Base-by-base conservation (phyloP, 768 basidiomycete species). In the Rhizopogon vinicolor region DNA sequence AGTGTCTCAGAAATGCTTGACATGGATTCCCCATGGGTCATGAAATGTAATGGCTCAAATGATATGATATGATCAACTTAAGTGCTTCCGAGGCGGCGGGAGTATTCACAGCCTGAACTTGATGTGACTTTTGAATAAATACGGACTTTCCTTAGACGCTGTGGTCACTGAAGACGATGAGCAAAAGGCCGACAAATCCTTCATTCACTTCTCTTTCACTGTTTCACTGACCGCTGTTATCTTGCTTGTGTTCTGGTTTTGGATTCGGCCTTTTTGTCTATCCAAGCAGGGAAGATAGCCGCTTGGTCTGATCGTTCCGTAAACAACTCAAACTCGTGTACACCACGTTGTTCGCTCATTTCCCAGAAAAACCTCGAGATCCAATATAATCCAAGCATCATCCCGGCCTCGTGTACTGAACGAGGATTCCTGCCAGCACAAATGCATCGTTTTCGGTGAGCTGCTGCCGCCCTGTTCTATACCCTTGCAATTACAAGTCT, bases 381-480 rank as follows among this genome's bases (percentile, higher is more conserved):
- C 69, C 60, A 52, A 48, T 53, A 59, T 53, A 59, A 70, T 69
- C 68, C 63, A 58, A 69, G 65, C 65, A 54, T 13, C 35, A 35
- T 35, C 52, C 50, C 64, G 64, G 59, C 65, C 62, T 64, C 87
- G 86, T 89, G 87, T 81, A 77, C 72, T 74, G 83, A 83, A 77
- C 81, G 80, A 85, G 83, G 80, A 65, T 58, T 56, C 61, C 60
- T 43, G 59, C 59, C 63, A 50, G 58, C 62, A 58, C 62, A 65
- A 68, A 91, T 92, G 89, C 75, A 88, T 78, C 87, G 86, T 65
- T 88, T 91, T 74, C 90, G 90, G 90, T 89, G 78, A 75, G 87
- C 66, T 37, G 35, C 44, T 44, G 68, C 58, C 57, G 53, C 56
- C 57, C 65, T 66, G 60, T 58, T 65, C 56, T 61, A 60, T 60